Conservation (phyloP, 495 filamentous ascomycete genomes). For the Thermothielavioides terrestris region DNA sequence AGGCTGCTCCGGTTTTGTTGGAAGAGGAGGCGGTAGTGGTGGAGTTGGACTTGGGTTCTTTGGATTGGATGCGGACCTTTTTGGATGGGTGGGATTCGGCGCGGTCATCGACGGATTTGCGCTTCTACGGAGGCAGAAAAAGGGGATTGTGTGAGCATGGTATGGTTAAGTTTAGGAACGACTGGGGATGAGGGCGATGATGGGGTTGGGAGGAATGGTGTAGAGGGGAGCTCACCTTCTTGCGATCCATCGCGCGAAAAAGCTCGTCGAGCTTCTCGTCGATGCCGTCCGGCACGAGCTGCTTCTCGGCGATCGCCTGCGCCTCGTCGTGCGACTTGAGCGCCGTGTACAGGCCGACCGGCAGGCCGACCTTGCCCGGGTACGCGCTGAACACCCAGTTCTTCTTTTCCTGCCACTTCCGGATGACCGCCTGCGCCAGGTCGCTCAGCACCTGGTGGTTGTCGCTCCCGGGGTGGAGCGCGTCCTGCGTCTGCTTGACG, state of each 20-base stretch:
- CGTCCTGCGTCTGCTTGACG: slow-evolving; percentile 83
- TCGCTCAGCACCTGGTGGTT: slow-evolving; percentile 84
- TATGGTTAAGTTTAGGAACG: too few relatives aligned
- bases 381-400: slow-evolving; percentile 74
- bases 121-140: slow-evolving; percentile 40
- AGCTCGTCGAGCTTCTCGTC: slow-evolving; percentile 68
- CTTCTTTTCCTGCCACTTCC: slow-evolving; percentile 70
- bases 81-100: slow-evolving; percentile 26
- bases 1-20: neutral
- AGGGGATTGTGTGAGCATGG: slow-evolving; percentile 5
- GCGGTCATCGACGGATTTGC: slow-evolving; percentile 40
- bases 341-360: slow-evolving; percentile 63
- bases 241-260: slow-evolving; percentile 43
- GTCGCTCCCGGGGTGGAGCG: slow-evolving; percentile 52
- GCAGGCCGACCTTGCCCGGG: slow-evolving; percentile 71
- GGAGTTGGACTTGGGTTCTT: slow-evolving; percentile 25
- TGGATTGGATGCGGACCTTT: slow-evolving; percentile 26
- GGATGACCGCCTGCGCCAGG: slow-evolving; percentile 71
- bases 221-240: slow-evolving; percentile 35
- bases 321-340: slow-evolving; percentile 70
- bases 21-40: neutral
- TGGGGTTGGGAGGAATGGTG: too few relatives aligned
- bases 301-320: slow-evolving; percentile 73
- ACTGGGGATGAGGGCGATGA: neutral
- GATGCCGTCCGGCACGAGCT: slow-evolving; percentile 71